Evolutionary conservation across 148 eudicot species (phyloP).

Genomic region (Vaccinium darrowii): DNA sequence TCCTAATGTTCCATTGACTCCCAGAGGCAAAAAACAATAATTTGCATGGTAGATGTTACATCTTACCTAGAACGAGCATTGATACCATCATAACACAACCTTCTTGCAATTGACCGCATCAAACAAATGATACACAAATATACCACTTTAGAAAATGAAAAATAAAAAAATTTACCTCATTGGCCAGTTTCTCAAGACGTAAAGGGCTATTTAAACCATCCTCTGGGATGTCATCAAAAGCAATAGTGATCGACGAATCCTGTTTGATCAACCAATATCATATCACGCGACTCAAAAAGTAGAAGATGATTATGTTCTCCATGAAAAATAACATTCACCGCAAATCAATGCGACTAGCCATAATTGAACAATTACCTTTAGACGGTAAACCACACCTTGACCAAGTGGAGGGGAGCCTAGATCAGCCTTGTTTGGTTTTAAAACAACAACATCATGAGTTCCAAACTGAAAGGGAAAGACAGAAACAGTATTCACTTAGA

Average conservation of each 20-base stretch:
- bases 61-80: neutral
- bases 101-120: neutral
- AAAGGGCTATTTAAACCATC: conserved; percentile 83
- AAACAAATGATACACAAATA: neutral
- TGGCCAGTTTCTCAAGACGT: conserved; percentile 91
- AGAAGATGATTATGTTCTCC: neutral
- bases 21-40: neutral
- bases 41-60: neutral
- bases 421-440: conserved; percentile 90
- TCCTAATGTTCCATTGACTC: neutral
- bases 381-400: conserved; percentile 93
- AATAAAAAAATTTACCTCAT: conserved; percentile 55
- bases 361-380: conserved; percentile 56
- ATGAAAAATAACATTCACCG: neutral
- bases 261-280: conserved; percentile 29
- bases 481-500: neutral
- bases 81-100: neutral
- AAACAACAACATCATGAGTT: conserved; percentile 87
- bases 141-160: neutral
- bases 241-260: conserved; percentile 89
- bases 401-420: conserved; percentile 80
- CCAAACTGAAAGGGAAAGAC: conserved; percentile 64
- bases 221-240: conserved; percentile 95
- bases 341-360: conserved; percentile 4
- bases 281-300: conserved; percentile 6